Conservation (phyloP, 2,329 filamentous ascomycete species). For the Cryphonectria radicalis region DNA sequence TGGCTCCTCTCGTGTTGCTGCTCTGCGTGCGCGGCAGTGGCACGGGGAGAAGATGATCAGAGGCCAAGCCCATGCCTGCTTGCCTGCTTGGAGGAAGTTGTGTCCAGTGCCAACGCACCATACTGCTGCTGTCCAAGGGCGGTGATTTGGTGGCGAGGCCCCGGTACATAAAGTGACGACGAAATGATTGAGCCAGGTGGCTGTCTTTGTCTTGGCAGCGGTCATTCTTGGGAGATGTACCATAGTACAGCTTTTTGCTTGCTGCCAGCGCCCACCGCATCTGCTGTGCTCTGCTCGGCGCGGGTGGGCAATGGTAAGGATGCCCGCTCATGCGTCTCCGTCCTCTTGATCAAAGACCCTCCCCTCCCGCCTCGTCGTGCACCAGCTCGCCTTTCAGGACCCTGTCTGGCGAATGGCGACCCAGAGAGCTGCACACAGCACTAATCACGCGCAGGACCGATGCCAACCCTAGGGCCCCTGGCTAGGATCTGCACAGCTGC, state of each 20-base stretch:
- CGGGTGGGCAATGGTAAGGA: background rate
- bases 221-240: background rate
- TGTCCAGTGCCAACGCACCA: background rate
- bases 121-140: background rate
- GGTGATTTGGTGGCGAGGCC: background rate
- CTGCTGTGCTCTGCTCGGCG: constrained; percentile 11
- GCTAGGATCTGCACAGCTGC: constrained; percentile 6
- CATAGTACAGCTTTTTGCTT: constrained; percentile 4
- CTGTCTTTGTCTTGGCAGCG: background rate
- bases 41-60: background rate
- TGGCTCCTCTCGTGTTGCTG: background rate
- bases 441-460: constrained; percentile 5
- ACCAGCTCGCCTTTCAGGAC: background rate
- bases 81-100: background rate
- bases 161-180: background rate
- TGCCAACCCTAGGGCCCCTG: background rate
- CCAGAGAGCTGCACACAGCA: constrained; percentile 1
- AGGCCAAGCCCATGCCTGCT: background rate
- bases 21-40: constrained; percentile 15
- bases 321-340: background rate
- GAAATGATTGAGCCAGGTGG: background rate
- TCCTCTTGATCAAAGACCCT: background rate
- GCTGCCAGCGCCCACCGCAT: constrained; percentile 10
- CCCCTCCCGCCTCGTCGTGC: background rate
- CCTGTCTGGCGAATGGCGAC: constrained; percentile 5